These are phyloP conservation scores for Phellopilus nigrolimitatus DNA, from an alignment of 1,284 basidiomycete species.

Conservation along the genomic window DNA sequence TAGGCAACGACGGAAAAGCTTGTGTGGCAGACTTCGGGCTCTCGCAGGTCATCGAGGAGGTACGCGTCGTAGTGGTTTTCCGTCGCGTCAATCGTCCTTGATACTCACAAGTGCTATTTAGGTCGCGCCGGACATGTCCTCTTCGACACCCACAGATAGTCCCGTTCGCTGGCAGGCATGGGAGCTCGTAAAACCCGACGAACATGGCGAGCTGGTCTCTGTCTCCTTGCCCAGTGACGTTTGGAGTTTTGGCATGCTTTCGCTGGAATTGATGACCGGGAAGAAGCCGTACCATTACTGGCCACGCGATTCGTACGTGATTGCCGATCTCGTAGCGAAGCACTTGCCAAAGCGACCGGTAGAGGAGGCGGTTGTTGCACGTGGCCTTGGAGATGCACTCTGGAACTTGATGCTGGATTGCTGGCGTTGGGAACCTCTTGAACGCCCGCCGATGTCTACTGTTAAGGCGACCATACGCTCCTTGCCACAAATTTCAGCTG, in stretches of 20 bases:
- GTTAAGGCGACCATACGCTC: constrained; percentile 6
- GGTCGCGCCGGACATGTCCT: constrained; percentile 29
- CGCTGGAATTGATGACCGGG: constrained; percentile 39
- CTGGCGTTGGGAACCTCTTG: constrained; percentile 34
- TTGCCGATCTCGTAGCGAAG: constrained; percentile 29
- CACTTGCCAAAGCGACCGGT: constrained; percentile 31
- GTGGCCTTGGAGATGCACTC: constrained; percentile 34
- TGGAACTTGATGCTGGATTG: constrained; percentile 38
- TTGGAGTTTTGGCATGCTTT: constrained; percentile 43
- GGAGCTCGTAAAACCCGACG: constrained; percentile 29
- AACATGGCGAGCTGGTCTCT: constrained; percentile 24
- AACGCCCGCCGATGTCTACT: constrained; percentile 35
- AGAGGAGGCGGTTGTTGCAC: constrained; percentile 23
- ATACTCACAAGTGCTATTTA: constrained; percentile 19
- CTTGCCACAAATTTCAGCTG: neutral
- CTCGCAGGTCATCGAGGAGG: constrained; percentile 39
- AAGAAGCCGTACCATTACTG: constrained; percentile 33
- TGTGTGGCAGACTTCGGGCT: constrained; percentile 40
- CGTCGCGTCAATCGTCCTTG: too few species aligned
- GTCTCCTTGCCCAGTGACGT: constrained; percentile 37
- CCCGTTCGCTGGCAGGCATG: constrained; percentile 39
- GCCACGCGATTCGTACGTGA: constrained; percentile 29
- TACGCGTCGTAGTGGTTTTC: too few species aligned
- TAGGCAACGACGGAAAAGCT: constrained; percentile 33
- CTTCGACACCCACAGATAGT: constrained; percentile 22